Percentiles rank a stretch among this genome's conserved stretches.
Conservation (phyloP, 805 yeast genomes). For the Wickerhamiella azymoides region DNA sequence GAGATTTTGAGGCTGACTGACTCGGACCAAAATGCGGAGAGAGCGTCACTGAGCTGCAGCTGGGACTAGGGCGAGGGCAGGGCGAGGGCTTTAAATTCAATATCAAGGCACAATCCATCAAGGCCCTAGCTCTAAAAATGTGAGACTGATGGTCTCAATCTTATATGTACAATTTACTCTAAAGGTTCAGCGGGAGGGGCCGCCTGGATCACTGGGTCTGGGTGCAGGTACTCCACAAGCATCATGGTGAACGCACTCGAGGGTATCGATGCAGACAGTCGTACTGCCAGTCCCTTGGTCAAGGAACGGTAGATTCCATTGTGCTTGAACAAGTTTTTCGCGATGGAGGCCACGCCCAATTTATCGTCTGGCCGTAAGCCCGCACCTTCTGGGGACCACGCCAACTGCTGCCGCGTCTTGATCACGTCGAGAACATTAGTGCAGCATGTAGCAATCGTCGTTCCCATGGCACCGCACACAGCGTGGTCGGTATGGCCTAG, state of each 20-base stretch:
- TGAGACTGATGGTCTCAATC: no score
- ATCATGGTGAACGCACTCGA: constrained; percentile 30
- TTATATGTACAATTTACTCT: not conserved
- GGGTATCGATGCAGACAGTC: constrained; percentile 28
- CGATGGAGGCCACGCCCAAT: constrained; percentile 24
- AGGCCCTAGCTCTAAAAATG: no score
- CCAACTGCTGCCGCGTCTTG: constrained; percentile 33
- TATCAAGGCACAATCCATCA: no score
- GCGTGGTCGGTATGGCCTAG: not conserved
- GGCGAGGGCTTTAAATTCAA: no score
- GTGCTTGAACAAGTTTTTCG: constrained; percentile 26
- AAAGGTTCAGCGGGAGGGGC: not conserved
- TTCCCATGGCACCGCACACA: constrained; percentile 25
- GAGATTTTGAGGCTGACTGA: no score
- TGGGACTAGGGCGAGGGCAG: no score
- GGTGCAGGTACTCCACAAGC: constrained; percentile 28
- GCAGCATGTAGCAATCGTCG: constrained; percentile 24
- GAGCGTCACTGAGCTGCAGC: no score
- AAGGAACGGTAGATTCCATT: constrained; percentile 26
- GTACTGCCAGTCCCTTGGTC: constrained; percentile 26
- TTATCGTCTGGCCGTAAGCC: constrained; percentile 28
- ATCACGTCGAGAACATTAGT: constrained; percentile 31
- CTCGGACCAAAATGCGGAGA: no score
- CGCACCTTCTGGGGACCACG: constrained; percentile 28
- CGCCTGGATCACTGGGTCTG: constrained; percentile 17